Evolutionary conservation across 441 rosid genomes (phyloP).

Genomic region (Populus hybrid): DNA sequence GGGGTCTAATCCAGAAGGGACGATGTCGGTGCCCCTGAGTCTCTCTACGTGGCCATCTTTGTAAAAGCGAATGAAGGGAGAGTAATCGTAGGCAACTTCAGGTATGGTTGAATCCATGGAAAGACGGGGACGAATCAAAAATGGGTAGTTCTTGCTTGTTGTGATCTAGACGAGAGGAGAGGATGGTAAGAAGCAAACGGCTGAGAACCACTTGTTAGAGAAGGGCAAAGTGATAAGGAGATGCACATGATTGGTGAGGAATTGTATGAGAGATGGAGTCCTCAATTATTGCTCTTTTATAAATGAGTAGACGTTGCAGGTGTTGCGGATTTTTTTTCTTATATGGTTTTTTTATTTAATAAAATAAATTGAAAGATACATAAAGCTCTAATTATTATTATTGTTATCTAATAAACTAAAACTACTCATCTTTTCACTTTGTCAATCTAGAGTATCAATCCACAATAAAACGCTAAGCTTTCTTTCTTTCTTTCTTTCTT

Average conservation of each 20-base stretch:
- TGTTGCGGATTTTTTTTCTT: no score
- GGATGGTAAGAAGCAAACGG: not conserved
- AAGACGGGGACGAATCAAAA: not conserved
- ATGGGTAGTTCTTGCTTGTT: not conserved
- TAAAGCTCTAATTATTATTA: no score
- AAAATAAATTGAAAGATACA: no score
- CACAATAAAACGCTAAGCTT: no score
- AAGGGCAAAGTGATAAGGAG: not conserved
- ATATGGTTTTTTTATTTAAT: no score
- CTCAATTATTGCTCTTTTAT: no score
- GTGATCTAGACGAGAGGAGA: not conserved
- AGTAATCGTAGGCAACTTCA: slow-evolving; percentile 27
- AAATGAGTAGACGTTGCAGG: no score
- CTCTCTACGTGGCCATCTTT: slow-evolving; percentile 45
- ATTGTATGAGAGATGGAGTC: not conserved
- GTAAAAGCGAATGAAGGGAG: slow-evolving; percentile 36
- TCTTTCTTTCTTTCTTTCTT: no score
- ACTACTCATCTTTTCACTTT: no score
- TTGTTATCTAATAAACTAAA: no score
- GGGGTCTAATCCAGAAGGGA: slow-evolving; percentile 44
- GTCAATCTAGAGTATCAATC: no score
- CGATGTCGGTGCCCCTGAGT: slow-evolving; percentile 21
- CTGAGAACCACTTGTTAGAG: not conserved
- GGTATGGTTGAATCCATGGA: slow-evolving; percentile 13
- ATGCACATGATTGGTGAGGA: not conserved